Evolutionary conservation across 1,284 basidiomycete genomes (phyloP).

Genomic region (Phlebopus sp.): DNA sequence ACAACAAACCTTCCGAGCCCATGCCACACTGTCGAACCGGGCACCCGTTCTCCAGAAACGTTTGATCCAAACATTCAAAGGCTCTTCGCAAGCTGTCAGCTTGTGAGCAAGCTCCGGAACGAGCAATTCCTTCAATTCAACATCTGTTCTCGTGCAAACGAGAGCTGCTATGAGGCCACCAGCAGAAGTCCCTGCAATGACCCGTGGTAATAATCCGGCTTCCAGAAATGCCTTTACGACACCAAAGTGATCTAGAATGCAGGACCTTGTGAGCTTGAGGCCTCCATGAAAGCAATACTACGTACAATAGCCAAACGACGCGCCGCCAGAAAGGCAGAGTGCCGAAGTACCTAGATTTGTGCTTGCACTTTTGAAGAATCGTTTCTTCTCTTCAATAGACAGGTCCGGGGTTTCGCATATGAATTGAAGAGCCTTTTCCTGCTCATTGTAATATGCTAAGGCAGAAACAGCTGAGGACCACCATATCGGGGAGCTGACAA

Average conservation of each 20-base stretch:
- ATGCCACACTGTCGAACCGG: constrained; percentile 86
- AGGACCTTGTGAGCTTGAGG: constrained; percentile 10
- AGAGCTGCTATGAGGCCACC: constrained; percentile 87
- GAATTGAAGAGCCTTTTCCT: constrained; percentile 70
- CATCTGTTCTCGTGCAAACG: constrained; percentile 87
- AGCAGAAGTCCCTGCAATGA: constrained; percentile 90
- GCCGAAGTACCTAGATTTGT: constrained; percentile 90
- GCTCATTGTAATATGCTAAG: constrained; percentile 78
- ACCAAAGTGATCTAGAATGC: constrained; percentile 74
- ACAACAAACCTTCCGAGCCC: constrained; percentile 81
- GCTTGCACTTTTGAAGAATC: constrained; percentile 88
- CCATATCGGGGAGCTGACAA: not conserved
- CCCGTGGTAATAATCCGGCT: constrained; percentile 81
- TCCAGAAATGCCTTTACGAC: constrained; percentile 93
- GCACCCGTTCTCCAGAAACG: constrained; percentile 90
- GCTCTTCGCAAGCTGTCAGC: constrained; percentile 90
- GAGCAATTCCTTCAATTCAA: constrained; percentile 78
- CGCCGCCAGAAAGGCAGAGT: constrained; percentile 92
- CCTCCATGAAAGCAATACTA: not conserved
- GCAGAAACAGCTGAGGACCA: not conserved
- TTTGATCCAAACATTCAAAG: constrained; percentile 73
- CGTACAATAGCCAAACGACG: constrained; percentile 90
- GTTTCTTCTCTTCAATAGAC: constrained; percentile 84
- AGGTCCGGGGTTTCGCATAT: constrained; percentile 74
- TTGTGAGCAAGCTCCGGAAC: constrained; percentile 82